phyloP scores from a whole-genome alignment of 2,329 filamentous ascomycete species.

The Remersonia thermophila region DNA sequence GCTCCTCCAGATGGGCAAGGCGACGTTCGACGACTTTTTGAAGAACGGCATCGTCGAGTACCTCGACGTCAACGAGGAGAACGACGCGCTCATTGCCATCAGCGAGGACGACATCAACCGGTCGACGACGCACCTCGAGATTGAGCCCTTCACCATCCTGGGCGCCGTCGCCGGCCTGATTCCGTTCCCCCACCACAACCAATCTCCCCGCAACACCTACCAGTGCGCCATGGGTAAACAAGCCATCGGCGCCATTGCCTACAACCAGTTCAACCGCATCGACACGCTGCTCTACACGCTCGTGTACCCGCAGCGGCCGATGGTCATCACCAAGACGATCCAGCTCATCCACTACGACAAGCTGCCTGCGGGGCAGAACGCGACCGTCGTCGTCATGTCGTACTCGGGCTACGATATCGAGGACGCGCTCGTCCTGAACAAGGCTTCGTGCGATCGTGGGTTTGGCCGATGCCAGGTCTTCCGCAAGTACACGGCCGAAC shows the following conservation, averaged over 20 bases:
- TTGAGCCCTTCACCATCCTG: constrained; percentile 93
- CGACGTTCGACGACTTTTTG: constrained; percentile 89
- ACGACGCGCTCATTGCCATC: constrained; percentile 85
- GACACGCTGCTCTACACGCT: constrained; percentile 93
- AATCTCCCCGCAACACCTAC: constrained; percentile 96
- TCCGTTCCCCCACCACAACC: constrained; percentile 96
- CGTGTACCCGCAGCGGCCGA: constrained; percentile 93
- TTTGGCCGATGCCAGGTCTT: constrained; percentile 98
- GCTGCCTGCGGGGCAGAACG: constrained; percentile 90
- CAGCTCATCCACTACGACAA: constrained; percentile 96
- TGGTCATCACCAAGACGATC: constrained; percentile 95
- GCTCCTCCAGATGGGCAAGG: constrained; percentile 68
- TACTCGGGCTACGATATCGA: constrained; percentile 99
- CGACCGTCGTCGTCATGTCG: constrained; percentile 97
- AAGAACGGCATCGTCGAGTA: constrained; percentile 88
- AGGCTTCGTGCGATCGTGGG: constrained; percentile 85
- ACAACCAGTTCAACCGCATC: constrained; percentile 95
- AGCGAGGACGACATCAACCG: constrained; percentile 75
- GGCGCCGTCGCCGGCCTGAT: constrained; percentile 93
- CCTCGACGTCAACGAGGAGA: constrained; percentile 95
- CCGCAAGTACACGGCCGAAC: constrained; percentile 76
- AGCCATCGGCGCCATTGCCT: constrained; percentile 95
- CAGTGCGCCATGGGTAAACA: constrained; percentile 99
- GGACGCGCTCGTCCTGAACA: constrained; percentile 92
- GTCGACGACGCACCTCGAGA: constrained; percentile 86